phyloP scores from a whole-genome alignment of 2,329 filamentous ascomycete genomes.

The Aspergillus puulaauensis region DNA sequence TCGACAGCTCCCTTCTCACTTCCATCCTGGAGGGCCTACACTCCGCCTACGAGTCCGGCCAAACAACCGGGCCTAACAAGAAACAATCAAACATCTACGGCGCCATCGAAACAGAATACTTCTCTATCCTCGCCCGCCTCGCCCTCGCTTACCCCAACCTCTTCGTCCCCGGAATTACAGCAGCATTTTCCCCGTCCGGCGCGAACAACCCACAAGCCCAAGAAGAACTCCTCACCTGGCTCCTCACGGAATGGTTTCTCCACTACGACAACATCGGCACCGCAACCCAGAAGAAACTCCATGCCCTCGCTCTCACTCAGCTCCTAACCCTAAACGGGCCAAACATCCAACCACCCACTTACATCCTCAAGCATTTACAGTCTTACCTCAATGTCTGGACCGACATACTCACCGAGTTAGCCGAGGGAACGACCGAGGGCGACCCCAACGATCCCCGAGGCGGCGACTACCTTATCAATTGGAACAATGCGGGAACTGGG shows the following conservation, averaged over 20 bases:
- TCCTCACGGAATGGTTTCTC: slow-evolving; percentile 49
- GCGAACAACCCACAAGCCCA: slow-evolving; percentile 19
- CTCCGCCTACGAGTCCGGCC: slow-evolving; percentile 69
- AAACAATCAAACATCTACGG: slow-evolving; percentile 69
- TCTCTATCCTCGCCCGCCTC: slow-evolving; percentile 77
- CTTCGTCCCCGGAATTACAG: slow-evolving; percentile 57
- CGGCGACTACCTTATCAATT: slow-evolving; percentile 44
- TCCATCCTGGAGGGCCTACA: slow-evolving; percentile 66
- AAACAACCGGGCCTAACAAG: slow-evolving; percentile 77
- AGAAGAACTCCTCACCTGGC: slow-evolving; percentile 41
- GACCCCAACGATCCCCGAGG: slow-evolving; percentile 32
- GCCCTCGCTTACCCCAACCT: slow-evolving; percentile 69
- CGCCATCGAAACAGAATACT: slow-evolving; percentile 80
- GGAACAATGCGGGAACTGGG: slow-evolving; percentile 35
- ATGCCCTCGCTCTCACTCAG: slow-evolving; percentile 46
- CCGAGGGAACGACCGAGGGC: slow-evolving; percentile 38
- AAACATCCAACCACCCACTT: slow-evolving; percentile 37
- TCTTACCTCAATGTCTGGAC: slow-evolving; percentile 49
- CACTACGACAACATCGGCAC: slow-evolving; percentile 51
- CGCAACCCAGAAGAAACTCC: slow-evolving; percentile 48
- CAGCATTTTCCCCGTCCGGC: slow-evolving; percentile 20
- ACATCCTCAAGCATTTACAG: slow-evolving; percentile 46
- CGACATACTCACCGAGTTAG: slow-evolving; percentile 45
- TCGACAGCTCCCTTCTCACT: slow-evolving; percentile 62
- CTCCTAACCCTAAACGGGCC: slow-evolving; percentile 41